phyloP scores from a whole-genome alignment of 768 basidiomycete genomes.

The Naganishia friedmannii region DNA sequence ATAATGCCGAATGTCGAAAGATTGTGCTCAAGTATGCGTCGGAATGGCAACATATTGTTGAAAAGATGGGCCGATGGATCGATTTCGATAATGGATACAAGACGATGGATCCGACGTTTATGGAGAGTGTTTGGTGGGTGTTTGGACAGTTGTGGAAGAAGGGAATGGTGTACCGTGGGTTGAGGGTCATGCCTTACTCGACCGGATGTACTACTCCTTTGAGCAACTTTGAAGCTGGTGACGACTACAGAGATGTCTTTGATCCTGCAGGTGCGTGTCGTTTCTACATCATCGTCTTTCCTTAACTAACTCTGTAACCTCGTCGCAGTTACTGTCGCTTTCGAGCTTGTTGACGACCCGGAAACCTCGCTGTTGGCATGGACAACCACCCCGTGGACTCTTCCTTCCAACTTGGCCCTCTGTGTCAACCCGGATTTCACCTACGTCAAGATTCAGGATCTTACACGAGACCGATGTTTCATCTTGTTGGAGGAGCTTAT shows the following conservation, averaged over 20 bases:
- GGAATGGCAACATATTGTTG: conserved; percentile 92
- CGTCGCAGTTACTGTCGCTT: conserved; percentile 77
- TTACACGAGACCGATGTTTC: conserved; percentile 78
- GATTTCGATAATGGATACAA: conserved; percentile 99
- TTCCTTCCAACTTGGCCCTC: conserved; percentile 89
- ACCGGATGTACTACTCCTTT: conserved; percentile 92
- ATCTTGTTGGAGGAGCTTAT: conserved; percentile 87
- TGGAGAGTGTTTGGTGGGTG: conserved; percentile 99
- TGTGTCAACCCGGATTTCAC: conserved; percentile 95
- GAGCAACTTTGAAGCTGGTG: conserved; percentile 94
- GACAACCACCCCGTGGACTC: conserved; percentile 99
- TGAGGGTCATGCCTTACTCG: conserved; percentile 97
- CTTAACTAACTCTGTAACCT: background rate
- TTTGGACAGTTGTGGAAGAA: conserved; percentile 92
- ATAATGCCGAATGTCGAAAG: conserved; percentile 91
- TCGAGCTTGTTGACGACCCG: conserved; percentile 90
- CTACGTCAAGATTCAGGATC: conserved; percentile 94
- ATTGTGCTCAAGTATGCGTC: conserved; percentile 96
- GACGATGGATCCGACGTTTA: conserved; percentile 85
- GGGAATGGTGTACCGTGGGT: conserved; percentile 83
- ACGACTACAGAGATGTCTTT: conserved; percentile 84
- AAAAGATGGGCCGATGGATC: conserved; percentile 99
- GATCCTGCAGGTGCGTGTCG: conserved; percentile 65
- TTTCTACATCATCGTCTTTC: conserved; percentile 55
- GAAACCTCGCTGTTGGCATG: conserved; percentile 85